Evolutionary conservation across 23 red algal genomes (phyloP).

Genomic region (Agarophyton chilense): DNA sequence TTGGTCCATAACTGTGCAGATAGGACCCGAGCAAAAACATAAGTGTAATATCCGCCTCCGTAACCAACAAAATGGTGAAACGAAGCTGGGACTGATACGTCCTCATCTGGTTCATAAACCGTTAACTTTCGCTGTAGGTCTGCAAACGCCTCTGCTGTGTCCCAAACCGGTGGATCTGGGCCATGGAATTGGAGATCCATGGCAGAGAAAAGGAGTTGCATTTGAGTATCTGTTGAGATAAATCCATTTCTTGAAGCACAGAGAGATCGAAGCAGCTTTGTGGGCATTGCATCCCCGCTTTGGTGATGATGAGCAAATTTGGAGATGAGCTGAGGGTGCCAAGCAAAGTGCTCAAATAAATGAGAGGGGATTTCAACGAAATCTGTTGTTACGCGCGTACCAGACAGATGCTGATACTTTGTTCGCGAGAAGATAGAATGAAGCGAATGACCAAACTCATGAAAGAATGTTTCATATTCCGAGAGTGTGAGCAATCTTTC

Average conservation of each 20-base stretch:
- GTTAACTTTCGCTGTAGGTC: conserved; percentile 38
- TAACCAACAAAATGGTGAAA: conserved; percentile 85
- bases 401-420: conserved; percentile 89
- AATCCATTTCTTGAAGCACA: conserved; percentile 61
- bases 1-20: conserved; percentile 65
- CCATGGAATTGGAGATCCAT: conserved; percentile 73
- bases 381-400: conserved; percentile 89
- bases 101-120: conserved; percentile 31
- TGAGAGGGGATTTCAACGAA: conserved; percentile 95
- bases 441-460: conserved; percentile 93
- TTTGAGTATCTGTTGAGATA: conserved; percentile 63
- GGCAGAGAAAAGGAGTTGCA: conserved; percentile 60
- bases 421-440: conserved; percentile 91
- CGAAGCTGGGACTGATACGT: conserved; percentile 42
- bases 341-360: conserved; percentile 85
- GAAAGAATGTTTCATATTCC: conserved; percentile 86
- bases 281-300: conserved; percentile 70
- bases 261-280: conserved; percentile 24
- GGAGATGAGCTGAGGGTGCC: conserved; percentile 63
- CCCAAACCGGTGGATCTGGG: conserved; percentile 23
- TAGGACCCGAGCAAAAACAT: conserved; percentile 74
- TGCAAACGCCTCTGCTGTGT: conserved; percentile 12
- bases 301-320: conserved; percentile 52
- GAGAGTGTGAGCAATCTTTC: conserved; percentile 54
- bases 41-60: conserved; percentile 76